phyloP scores from a whole-genome alignment of 2,329 filamentous ascomycete genomes.

The Fusarium burgessii region DNA sequence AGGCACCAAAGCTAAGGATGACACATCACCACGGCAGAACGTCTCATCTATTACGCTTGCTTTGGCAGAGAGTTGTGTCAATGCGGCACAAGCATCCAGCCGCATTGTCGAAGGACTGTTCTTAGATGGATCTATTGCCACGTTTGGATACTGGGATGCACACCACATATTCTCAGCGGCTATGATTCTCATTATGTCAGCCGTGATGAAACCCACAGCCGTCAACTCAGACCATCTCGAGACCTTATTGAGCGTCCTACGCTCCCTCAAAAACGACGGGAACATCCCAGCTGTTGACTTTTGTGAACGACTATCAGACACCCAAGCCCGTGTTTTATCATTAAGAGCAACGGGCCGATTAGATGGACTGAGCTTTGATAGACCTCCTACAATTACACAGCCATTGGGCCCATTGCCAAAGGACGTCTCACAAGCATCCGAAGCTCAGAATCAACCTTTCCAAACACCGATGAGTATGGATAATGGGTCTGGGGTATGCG shows the following conservation, averaged over 20 bases:
- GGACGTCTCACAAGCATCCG: background rate
- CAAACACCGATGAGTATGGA: slow-evolving; percentile 19
- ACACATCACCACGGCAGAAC: slow-evolving; percentile 22
- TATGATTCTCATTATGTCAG: slow-evolving; percentile 50
- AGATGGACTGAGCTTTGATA: slow-evolving; percentile 8
- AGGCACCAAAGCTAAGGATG: slow-evolving; percentile 12
- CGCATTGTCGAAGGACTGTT: slow-evolving; percentile 46
- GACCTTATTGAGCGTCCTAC: slow-evolving; percentile 46
- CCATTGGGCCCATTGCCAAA: background rate
- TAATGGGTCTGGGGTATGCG: background rate
- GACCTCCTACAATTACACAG: background rate
- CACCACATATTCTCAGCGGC: slow-evolving; percentile 51
- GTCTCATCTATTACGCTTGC: slow-evolving; percentile 50
- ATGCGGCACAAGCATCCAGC: slow-evolving; percentile 47
- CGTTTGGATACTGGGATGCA: slow-evolving; percentile 51
- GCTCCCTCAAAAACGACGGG: slow-evolving; percentile 48
- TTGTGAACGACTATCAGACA: slow-evolving; percentile 46
- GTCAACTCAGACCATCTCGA: slow-evolving; percentile 47
- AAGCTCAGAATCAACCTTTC: background rate
- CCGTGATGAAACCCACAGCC: slow-evolving; percentile 46
- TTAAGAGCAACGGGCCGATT: slow-evolving; percentile 29
- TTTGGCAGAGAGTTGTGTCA: slow-evolving; percentile 51
- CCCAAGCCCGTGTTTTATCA: slow-evolving; percentile 34
- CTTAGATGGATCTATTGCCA: slow-evolving; percentile 41
- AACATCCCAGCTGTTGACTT: slow-evolving; percentile 49